phyloP scores from a whole-genome alignment of 2,329 filamentous ascomycete species.

The Pseudopithomyces maydicus region DNA sequence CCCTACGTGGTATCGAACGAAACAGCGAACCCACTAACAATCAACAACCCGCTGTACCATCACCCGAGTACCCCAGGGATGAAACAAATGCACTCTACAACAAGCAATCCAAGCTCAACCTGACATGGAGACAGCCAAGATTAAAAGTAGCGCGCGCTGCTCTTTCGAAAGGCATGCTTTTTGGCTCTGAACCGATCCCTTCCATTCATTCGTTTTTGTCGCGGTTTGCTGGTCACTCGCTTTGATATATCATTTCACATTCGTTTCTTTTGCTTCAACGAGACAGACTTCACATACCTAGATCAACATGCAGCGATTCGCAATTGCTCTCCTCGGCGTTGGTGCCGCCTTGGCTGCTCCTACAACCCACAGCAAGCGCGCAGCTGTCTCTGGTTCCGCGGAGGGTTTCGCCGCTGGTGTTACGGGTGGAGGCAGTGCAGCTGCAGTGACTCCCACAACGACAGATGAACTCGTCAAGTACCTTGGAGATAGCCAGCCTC shows the following conservation, averaged over 20 bases:
- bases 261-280: not conserved
- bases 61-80: not conserved
- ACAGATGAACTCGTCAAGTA: slow-evolving; percentile 28
- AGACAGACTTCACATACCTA: not conserved
- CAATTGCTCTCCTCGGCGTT: slow-evolving; percentile 1
- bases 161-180: not conserved
- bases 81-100: slow-evolving; percentile 3
- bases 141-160: not conserved
- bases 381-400: slow-evolving; percentile 15
- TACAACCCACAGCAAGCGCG: not conserved
- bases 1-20: not conserved
- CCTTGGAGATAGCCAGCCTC: slow-evolving; percentile 37
- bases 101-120: not conserved
- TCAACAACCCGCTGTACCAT: not conserved
- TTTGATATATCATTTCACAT: not conserved
- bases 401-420: slow-evolving; percentile 20
- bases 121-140: not conserved
- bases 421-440: slow-evolving; percentile 21
- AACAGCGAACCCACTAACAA: slow-evolving; percentile 1
- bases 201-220: not conserved
- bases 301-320: slow-evolving; percentile 1
- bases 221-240: slow-evolving; percentile 6
- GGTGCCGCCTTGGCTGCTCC: slow-evolving; percentile 2
- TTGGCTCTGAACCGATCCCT: not conserved
- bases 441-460: slow-evolving; percentile 17